These are phyloP conservation scores for Chlamydomonas sphaeroides DNA, from an alignment of 139 green algal genomes.

Conservation along the genomic window DNA sequence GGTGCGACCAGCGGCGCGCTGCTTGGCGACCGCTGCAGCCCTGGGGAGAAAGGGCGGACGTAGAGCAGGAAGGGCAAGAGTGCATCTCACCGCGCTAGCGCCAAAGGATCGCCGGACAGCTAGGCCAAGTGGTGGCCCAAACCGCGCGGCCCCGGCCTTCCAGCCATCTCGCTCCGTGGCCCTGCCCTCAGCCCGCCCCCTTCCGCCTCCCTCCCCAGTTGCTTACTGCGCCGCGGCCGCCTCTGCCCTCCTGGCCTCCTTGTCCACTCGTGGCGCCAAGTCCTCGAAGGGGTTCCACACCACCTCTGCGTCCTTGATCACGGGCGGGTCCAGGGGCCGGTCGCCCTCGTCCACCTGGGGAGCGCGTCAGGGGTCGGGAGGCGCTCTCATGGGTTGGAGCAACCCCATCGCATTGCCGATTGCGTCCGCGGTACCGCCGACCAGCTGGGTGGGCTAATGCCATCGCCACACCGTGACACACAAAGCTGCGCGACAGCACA, in stretches of 20 bases:
- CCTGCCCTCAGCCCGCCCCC: background rate
- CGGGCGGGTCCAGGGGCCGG: constrained; percentile 78
- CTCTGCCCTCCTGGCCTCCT: constrained; percentile 1
- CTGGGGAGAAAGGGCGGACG: no score
- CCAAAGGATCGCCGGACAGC: no score
- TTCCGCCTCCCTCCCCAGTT: background rate
- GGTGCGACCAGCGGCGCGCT: constrained; percentile 50
- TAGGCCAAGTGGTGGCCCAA: background rate
- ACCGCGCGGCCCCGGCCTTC: no score
- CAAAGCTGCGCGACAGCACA: no score
- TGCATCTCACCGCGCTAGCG: no score
- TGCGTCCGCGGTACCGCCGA: no score
- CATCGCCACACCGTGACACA: no score
- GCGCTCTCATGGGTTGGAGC: no score
- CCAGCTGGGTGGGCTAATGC: no score
- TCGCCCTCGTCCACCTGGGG: constrained; percentile 67
- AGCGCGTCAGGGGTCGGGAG: background rate
- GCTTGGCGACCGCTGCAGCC: constrained; percentile 38
- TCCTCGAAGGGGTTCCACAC: constrained; percentile 98
- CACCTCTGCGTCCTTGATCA: constrained; percentile 78
- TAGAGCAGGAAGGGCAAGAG: no score
- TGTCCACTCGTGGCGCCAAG: constrained; percentile 78
- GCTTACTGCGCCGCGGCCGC: constrained; percentile 27
- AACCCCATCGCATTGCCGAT: no score
- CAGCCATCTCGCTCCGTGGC: no score